Conservation (phyloP, 2,329 filamentous ascomycete genomes). For the Claviceps arundinis region DNA sequence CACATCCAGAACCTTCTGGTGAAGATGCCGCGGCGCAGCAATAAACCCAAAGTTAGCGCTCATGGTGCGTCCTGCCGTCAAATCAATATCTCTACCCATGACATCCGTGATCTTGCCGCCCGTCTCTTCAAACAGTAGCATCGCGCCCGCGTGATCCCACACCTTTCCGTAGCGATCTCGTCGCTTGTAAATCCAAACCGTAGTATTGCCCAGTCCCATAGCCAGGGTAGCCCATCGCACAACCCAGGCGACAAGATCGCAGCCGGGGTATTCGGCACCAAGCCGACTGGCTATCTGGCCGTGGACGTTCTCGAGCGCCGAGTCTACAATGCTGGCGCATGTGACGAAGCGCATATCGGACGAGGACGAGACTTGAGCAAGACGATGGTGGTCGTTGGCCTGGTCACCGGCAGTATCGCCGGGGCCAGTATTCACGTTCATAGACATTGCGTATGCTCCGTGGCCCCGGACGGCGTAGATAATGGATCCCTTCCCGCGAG, state of each 20-base stretch:
- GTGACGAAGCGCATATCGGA: slow-evolving; percentile 30
- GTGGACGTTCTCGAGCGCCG: slow-evolving; percentile 35
- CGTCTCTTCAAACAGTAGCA: slow-evolving; percentile 43
- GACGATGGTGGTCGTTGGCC: slow-evolving; percentile 13
- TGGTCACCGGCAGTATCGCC: slow-evolving; percentile 4
- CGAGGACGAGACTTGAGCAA: slow-evolving; percentile 17
- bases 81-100: slow-evolving; percentile 35
- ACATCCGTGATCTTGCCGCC: slow-evolving; percentile 43
- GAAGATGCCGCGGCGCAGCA: slow-evolving; percentile 32
- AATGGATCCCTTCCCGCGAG: slow-evolving; percentile 30
- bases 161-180: slow-evolving; percentile 33
- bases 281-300: slow-evolving; percentile 28
- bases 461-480: slow-evolving; percentile 35
- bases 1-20: slow-evolving; percentile 29
- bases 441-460: slow-evolving; percentile 33
- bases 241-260: slow-evolving; percentile 44
- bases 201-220: slow-evolving; percentile 38
- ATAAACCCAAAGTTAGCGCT: slow-evolving; percentile 41
- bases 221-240: slow-evolving; percentile 40
- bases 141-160: slow-evolving; percentile 48
- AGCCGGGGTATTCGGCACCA: slow-evolving; percentile 30
- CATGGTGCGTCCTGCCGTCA: slow-evolving; percentile 35
- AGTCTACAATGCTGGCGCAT: slow-evolving; percentile 31
- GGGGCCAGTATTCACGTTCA: slow-evolving; percentile 13
- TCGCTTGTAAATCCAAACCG: slow-evolving; percentile 43